These are phyloP conservation scores for Omphalea diandra DNA, from an alignment of 441 rosid genomes.

Conservation along the genomic window DNA sequence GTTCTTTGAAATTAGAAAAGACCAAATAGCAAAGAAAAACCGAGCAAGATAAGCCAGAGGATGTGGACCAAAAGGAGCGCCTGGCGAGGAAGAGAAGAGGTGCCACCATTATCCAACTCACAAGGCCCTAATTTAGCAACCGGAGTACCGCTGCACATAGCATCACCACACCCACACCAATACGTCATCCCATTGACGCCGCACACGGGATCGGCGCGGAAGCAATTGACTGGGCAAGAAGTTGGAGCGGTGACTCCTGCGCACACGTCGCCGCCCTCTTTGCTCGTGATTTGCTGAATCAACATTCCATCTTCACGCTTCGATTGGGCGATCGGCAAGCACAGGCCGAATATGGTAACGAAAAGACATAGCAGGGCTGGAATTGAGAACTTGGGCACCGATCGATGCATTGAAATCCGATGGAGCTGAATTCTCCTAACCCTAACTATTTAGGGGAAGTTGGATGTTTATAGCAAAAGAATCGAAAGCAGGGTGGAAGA, in stretches of 20 bases:
- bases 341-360: neutral
- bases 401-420: neutral
- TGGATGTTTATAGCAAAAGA: neutral
- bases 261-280: slow-evolving; percentile 38
- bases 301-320: neutral
- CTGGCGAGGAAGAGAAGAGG: slow-evolving; percentile 76
- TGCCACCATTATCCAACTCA: slow-evolving; percentile 58
- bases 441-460: slow-evolving; percentile 13
- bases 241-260: slow-evolving; percentile 23
- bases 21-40: slow-evolving; percentile 69
- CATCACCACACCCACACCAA: slow-evolving; percentile 87
- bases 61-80: slow-evolving; percentile 76
- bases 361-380: neutral
- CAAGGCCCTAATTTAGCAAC: slow-evolving; percentile 73
- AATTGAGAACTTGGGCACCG: neutral
- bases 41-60: slow-evolving; percentile 77
- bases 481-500: neutral
- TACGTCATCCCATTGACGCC: slow-evolving; percentile 78
- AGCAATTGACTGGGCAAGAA: slow-evolving; percentile 71
- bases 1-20: slow-evolving; percentile 39
- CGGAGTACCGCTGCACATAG: slow-evolving; percentile 56
- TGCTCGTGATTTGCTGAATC: slow-evolving; percentile 33
- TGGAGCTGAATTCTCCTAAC: neutral
- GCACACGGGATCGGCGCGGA: slow-evolving; percentile 79
- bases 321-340: slow-evolving; percentile 22